Percentiles rank a stretch among this genome's conserved stretches.
phyloP scores from a whole-genome alignment of 148 eudicot species.

The Silene latifolia region DNA sequence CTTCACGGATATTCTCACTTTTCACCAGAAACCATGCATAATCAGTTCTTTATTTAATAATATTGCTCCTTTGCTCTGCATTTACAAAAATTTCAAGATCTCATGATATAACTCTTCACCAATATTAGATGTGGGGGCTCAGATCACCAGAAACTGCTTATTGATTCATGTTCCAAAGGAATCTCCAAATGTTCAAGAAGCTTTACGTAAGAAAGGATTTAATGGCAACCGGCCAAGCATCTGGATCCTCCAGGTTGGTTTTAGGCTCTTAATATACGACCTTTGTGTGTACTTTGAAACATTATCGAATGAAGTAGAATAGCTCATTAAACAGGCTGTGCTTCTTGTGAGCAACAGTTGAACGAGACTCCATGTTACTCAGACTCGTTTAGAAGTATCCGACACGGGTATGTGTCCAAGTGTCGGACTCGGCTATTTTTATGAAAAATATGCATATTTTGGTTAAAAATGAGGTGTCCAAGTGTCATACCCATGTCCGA shows the following conservation, averaged over 20 bases:
- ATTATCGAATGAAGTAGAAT: too few species aligned
- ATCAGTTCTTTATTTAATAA: background rate
- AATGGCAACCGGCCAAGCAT: conserved; percentile 71
- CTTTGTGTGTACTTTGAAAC: background rate
- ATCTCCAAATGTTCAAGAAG: conserved; percentile 46
- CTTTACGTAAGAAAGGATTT: conserved; percentile 54
- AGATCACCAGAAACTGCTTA: conserved; percentile 61
- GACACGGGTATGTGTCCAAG: too few species aligned
- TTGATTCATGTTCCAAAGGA: conserved; percentile 63
- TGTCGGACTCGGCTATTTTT: too few species aligned
- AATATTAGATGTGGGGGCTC: conserved; percentile 68
- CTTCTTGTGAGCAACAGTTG: too few species aligned
- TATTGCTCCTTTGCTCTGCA: background rate
- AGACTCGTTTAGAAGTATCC: too few species aligned
- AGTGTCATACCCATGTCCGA: too few species aligned
- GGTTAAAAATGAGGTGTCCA: too few species aligned
- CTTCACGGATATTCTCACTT: background rate
- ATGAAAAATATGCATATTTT: too few species aligned
- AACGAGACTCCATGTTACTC: too few species aligned
- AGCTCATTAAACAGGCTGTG: too few species aligned
- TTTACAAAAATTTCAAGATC: background rate
- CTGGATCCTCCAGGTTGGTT: conserved; percentile 74
- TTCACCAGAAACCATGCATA: background rate
- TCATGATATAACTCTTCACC: conserved; percentile 20
- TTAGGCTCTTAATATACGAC: background rate